These are phyloP conservation scores for Pythium biforme DNA, from an alignment of 352 stramenopile genomes.

Conservation along the genomic window DNA sequence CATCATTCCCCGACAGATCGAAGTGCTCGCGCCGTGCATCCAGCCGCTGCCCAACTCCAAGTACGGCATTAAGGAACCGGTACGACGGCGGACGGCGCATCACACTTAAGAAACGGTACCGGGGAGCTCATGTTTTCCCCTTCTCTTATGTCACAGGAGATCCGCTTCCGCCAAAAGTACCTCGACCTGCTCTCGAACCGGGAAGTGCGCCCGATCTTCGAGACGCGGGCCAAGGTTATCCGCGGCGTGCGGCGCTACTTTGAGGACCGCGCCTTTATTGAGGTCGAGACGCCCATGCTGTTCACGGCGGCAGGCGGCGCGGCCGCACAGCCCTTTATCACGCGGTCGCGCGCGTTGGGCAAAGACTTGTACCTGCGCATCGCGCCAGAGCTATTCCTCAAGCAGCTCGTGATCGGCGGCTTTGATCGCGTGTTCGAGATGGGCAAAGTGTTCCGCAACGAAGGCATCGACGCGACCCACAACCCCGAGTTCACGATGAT, in stretches of 20 bases:
- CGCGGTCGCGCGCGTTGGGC: slow-evolving; percentile 95
- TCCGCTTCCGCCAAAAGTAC: slow-evolving; percentile 98
- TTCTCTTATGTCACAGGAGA: slow-evolving; percentile 76
- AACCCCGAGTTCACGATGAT: slow-evolving; percentile 99
- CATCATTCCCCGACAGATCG: slow-evolving; percentile 81
- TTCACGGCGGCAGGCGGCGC: slow-evolving; percentile 97
- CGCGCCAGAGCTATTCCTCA: slow-evolving; percentile 98
- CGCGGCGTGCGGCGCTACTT: slow-evolving; percentile 60
- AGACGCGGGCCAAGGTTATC: slow-evolving; percentile 88
- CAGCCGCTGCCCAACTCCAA: slow-evolving; percentile 85
- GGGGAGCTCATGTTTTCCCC: too few species aligned
- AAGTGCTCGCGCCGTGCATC: slow-evolving; percentile 95
- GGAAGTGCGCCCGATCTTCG: slow-evolving; percentile 91
- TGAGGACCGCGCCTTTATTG: slow-evolving; percentile 72
- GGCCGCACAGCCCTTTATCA: slow-evolving; percentile 97
- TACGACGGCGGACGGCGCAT: too few species aligned
- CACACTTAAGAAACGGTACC: too few species aligned
- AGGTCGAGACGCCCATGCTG: slow-evolving; percentile 98
- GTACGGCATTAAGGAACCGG: slow-evolving; percentile 93
- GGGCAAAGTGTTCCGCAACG: slow-evolving; percentile 98
- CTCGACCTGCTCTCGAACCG: slow-evolving; percentile 98
- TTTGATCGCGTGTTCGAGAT: slow-evolving; percentile 99
- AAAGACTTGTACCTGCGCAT: slow-evolving; percentile 96
- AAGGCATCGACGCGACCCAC: slow-evolving; percentile 97
- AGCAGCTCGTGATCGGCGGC: slow-evolving; percentile 93